Percentiles rank a stretch among this genome's conserved stretches.
phyloP scores from a whole-genome alignment of 306 rosid genomes.

The Medicago truncatula region MtrunA17r5.0-ANR NC_053048.1:48013001-48013500 shows the following conservation, averaged over 20 bases:
- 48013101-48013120: conserved; percentile 27
- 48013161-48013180: conserved; percentile 16
- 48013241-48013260: conserved; percentile 33
- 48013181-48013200: conserved; percentile 10
- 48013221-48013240: conserved; percentile 23
- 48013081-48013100: conserved; percentile 25
- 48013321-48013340: conserved; percentile 87
- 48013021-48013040: conserved; percentile 83
- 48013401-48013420: conserved; percentile 92
- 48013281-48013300: conserved; percentile 92
- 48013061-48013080: conserved; percentile 68
- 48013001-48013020: conserved; percentile 97
- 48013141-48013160: background rate
- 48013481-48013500: too few relatives aligned
- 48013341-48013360: conserved; percentile 87
- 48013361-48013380: conserved; percentile 88
- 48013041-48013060: conserved; percentile 86
- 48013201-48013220: conserved; percentile 16
- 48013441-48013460: conserved; percentile 18
- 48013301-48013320: conserved; percentile 84
- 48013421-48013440: conserved; percentile 49
- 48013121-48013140: conserved; percentile 30
- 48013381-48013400: conserved; percentile 83
- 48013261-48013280: conserved; percentile 50
- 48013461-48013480: background rate